Percentiles rank a stretch among this genome's conserved stretches.
Evolutionary conservation across 768 basidiomycete species (phyloP).

Genomic region (Kwoniella sp.): DNA sequence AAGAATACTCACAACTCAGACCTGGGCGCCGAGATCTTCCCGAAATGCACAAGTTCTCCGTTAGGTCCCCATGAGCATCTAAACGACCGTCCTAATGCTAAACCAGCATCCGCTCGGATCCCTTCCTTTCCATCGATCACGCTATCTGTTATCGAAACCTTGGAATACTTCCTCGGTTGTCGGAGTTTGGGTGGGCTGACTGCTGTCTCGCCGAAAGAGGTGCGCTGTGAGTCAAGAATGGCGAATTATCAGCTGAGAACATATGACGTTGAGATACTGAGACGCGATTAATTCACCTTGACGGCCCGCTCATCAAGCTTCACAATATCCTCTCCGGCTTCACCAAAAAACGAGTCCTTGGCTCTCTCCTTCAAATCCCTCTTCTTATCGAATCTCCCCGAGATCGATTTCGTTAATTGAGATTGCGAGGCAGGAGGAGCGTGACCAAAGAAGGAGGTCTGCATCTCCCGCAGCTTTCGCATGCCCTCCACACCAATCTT

Average conservation of each 20-base stretch:
- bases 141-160: constrained; percentile 66
- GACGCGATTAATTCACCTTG: constrained; percentile 51
- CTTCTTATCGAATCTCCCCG: constrained; percentile 15
- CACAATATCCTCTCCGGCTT: constrained; percentile 49
- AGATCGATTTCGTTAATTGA: not conserved
- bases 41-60: constrained; percentile 73
- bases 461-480: constrained; percentile 52
- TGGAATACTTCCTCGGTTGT: constrained; percentile 77
- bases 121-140: constrained; percentile 68
- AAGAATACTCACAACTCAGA: constrained; percentile 58
- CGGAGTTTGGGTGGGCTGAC: constrained; percentile 69
- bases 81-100: constrained; percentile 83
- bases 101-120: constrained; percentile 73
- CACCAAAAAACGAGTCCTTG: constrained; percentile 50
- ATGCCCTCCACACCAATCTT: constrained; percentile 42
- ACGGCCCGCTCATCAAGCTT: constrained; percentile 44
- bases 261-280: too few species aligned
- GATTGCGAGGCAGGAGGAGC: constrained; percentile 2
- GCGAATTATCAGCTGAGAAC: not conserved
- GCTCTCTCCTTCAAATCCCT: constrained; percentile 19
- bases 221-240: constrained; percentile 60
- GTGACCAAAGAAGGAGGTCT: constrained; percentile 46
- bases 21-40: constrained; percentile 60
- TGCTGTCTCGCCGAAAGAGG: constrained; percentile 66
- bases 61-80: constrained; percentile 87